Evolutionary conservation across 345 rosid species (phyloP), one percentile per base, ranked within the genome.

Genomic region (Geranium rotundifolium): DNA sequence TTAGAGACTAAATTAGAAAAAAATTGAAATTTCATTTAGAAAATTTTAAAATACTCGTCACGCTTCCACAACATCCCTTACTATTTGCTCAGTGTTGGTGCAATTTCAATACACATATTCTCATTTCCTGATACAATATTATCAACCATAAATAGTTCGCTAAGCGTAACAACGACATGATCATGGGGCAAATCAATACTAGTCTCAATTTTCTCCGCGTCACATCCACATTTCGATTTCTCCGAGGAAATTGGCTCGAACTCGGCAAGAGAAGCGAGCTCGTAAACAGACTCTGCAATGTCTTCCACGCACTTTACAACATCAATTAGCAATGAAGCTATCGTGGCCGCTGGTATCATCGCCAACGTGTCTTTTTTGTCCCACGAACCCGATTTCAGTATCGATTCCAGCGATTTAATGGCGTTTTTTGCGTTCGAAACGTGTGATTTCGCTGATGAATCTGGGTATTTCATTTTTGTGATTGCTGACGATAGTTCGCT

Each of bases 251-350:
- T 7, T 7, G 7, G 67, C 69, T 75, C 65, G 65, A 89, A 85
- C 13, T 66, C 59, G 4, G 91, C 90, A 18, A 61, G 67, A 0
- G 81, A 71, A 17, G 89, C 81, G 18, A 89, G 84, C 64, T 87
- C 84, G 37, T 72, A 61, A 19, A 79, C 71, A 0, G 83, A 71
- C 64, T 87, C 84, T 17, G 79, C 77, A 18, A 87, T 77, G 56
- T 69, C 74, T 54, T 87, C 82, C 1, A 75, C 77, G 71, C 76
- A 73, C 4, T 73, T 65, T 29, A 79, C 83, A 46, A 84, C 70
- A n/a, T 85, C 89, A 27, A 71, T 76, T 2, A 90, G 76, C 0
- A 87, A 59, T 0, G 90, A 85, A 58, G 81, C 79, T 5, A 82
- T 79, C 0, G 90, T 80, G 29, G 73, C 72, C 56, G 76, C 67